Evolutionary conservation across 2,329 filamentous ascomycete species (phyloP), one percentile per base, ranked within the genome.

Genomic region (Fusarium sp.): DNA sequence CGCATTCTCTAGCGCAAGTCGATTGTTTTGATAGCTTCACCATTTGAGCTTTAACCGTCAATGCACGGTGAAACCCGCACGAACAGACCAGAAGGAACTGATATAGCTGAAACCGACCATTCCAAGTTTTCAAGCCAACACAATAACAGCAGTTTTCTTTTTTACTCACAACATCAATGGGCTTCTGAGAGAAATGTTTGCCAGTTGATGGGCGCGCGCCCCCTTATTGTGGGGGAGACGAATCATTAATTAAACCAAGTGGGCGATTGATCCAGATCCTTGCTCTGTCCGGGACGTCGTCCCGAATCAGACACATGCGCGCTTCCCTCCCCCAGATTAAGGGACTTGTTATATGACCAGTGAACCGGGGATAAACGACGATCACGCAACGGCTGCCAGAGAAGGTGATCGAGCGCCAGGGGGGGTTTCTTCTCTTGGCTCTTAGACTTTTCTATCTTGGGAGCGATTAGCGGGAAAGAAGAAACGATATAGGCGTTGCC

Each of bases 231-330:
- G 67, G 67, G 64, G 64, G 67, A 62, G 59, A 60, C 42, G 4
- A 26, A 36, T 71, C 49, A 3, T 32, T 64, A 64, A 72, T 72
- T 73, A 64, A 71, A 71, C 68, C 59, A 69, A 69, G 70, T 72
- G 70, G 70, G 47, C 19, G 42, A 14, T 19, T 15, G 7, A 65
- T 45, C 40, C 65, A 36, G 9, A 36, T 10, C 34, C 34, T 10
- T 36, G 34, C 56, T 58, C 45, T 4, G 14, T 28, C 20, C 36
- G 48, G 36, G 24, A 14, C 20, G 26, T 38, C 23, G 51, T 30
- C 56, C 44, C 38, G 26, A 52, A 52, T 45, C n/a, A 44, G 20
- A 28, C 32, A 26, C 49, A 17, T 12, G 6, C 21, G 19, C 44
- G 44, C 34, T n/a, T 28, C 26, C 26, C 26, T 62, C 59, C 59